Conservation (phyloP, 768 basidiomycete species). For the Russula vinacea region DNA sequence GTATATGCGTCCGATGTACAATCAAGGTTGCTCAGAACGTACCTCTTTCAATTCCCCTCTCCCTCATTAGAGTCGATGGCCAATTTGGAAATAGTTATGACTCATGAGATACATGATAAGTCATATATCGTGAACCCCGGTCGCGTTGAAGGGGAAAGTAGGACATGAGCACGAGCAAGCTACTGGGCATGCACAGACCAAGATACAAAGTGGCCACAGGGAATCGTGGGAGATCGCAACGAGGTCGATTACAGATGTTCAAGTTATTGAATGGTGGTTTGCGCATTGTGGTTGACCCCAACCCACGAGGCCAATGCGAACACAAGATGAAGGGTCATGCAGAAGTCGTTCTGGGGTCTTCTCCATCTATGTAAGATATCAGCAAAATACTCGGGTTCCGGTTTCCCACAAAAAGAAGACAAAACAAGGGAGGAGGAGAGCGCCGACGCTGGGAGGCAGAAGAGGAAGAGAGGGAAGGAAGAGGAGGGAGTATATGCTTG, state of each 20-base stretch:
- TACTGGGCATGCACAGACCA: slow-evolving; percentile 2
- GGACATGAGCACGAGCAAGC: background rate
- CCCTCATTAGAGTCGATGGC: background rate
- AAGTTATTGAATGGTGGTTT: background rate
- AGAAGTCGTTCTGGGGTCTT: background rate
- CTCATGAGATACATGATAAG: background rate
- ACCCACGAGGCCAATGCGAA: slow-evolving; percentile 18
- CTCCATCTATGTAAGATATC: background rate
- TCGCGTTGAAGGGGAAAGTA: background rate
- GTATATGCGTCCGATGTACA: slow-evolving; percentile 16
- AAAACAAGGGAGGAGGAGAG: background rate
- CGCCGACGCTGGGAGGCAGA: background rate
- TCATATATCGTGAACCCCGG: background rate
- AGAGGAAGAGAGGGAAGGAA: background rate
- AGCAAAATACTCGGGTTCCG: background rate
- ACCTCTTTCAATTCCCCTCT: background rate
- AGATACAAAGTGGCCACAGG: background rate
- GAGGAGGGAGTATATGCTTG: background rate
- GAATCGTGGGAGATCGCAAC: background rate
- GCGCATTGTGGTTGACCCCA: slow-evolving; percentile 3
- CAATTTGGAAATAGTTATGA: background rate
- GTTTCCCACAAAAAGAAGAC: background rate
- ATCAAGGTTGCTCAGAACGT: background rate
- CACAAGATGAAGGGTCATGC: slow-evolving; percentile 13
- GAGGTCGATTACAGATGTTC: background rate